Conservation (phyloP, 2,329 filamentous ascomycete species). For the Epichloe typhina region DNA sequence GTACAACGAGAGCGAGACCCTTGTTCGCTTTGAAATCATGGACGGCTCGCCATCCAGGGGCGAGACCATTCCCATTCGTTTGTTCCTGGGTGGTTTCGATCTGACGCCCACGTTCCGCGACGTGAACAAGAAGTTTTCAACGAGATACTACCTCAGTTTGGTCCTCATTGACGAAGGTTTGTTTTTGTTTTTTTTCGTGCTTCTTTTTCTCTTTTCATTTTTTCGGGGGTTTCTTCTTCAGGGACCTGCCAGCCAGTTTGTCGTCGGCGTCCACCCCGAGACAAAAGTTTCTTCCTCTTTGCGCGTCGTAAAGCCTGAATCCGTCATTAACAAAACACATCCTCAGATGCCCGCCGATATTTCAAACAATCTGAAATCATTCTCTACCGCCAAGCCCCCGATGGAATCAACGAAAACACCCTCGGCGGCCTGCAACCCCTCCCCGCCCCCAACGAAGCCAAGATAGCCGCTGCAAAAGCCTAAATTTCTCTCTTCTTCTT, state of each 20-base stretch:
- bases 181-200: constrained; percentile 12
- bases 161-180: constrained; percentile 89
- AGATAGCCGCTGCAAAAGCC: constrained; percentile 26
- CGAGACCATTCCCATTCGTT: constrained; percentile 86
- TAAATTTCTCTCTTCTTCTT: neutral
- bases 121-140: constrained; percentile 99
- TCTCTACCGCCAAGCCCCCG: constrained; percentile 70
- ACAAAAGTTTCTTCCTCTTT: too few relatives aligned
- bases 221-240: neutral
- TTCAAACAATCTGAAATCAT: constrained; percentile 99
- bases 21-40: constrained; percentile 99
- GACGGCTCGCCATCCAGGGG: constrained; percentile 95
- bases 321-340: neutral
- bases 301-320: too few relatives aligned
- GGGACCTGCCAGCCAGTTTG: too few relatives aligned
- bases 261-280: too few relatives aligned
- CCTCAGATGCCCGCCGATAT: constrained; percentile 77
- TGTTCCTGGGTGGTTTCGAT: constrained; percentile 96
- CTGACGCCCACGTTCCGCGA: constrained; percentile 96
- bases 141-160: constrained; percentile 89
- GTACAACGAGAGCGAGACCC: constrained; percentile 97
- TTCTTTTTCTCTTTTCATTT: neutral
- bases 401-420: constrained; percentile 25
- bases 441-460: constrained; percentile 31
- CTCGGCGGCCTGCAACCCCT: constrained; percentile 26